Conservation (phyloP, 495 filamentous ascomycete genomes). For the Neurospora discreta region DNA sequence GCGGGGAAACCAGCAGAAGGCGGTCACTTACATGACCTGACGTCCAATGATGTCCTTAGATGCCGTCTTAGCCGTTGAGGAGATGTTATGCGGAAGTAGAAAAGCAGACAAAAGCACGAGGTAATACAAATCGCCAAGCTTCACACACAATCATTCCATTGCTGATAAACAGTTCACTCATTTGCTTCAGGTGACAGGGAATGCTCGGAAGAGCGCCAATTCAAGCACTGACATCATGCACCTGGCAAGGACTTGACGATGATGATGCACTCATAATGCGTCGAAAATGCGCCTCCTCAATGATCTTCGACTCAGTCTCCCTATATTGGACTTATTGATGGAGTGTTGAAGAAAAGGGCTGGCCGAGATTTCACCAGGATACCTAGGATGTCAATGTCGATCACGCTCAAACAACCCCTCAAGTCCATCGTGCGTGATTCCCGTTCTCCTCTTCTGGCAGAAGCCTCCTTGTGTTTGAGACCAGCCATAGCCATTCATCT, state of each 20-base stretch:
- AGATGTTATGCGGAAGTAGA: not conserved
- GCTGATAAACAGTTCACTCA: not conserved
- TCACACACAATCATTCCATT: not conserved
- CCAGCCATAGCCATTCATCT: not conserved
- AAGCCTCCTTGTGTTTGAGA: not conserved
- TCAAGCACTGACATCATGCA: not conserved
- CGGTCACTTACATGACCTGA: not conserved
- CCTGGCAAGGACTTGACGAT: not conserved
- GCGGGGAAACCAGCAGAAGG: too few species aligned
- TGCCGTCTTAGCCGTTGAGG: not conserved
- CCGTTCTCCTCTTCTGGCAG: not conserved
- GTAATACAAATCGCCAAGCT: not conserved
- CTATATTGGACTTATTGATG: not conserved
- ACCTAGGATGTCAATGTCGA: not conserved
- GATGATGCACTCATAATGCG: not conserved
- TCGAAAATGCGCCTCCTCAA: not conserved
- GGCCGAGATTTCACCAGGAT: not conserved
- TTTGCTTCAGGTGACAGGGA: not conserved
- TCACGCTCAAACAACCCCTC: not conserved
- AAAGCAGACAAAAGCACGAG: not conserved
- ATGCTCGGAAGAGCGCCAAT: not conserved
- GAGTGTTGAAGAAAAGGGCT: not conserved
- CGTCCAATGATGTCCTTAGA: not conserved
- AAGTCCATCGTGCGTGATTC: not conserved
- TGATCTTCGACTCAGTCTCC: not conserved